Evolutionary conservation across 192 early-diverging fungal species (phyloP), one percentile per base, ranked within the genome.

Genomic region (Backusella mclennaniae): DNA sequence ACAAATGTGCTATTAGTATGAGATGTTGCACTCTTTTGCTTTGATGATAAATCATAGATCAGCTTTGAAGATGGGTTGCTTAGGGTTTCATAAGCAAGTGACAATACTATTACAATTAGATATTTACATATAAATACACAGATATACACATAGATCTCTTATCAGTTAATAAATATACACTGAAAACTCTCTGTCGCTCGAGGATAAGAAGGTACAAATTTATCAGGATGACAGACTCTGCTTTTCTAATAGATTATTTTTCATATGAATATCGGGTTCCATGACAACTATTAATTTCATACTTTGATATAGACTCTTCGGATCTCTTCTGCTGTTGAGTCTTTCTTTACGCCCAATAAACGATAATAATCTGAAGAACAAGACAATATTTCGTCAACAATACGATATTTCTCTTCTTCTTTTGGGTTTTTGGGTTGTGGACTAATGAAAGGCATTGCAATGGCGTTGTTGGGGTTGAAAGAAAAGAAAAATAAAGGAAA

Each of bases 111-210:
- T 38, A 7, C 73, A 11, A 17, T 39, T 17, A 44, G 4, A 44
- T 44, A 44, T 17, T 44, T 44, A 44, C 14, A 44, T 44, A 44
- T 17, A 5, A 44, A 44, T 39, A 39, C 11, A 39, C 38, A 39
- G 38, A 35, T 29, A 31, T 73, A 23, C 3, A 59, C 68, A n/a
- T 66, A 66, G 29, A 56, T 73, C 53, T 35, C 42, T 44, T 41
- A 26, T 71, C 38, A 53, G 26, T 56, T 21, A 63, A 26, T 21
- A 63, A 63, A 63, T 23, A 23, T 63, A 89, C 87, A 82, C 76
- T 89, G 87, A 76, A 89, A 89, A n/a, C 86, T 86, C 66, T 89
- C 84, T 2, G 87, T 89, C 15, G 87, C 87, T 68, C 79, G 77
- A 69, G 84, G 82, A 59, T 89, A 89, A 35, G 84, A 82, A 33